phyloP scores from a whole-genome alignment of 2,329 filamentous ascomycete genomes.

The Catunica adiposa region DNA sequence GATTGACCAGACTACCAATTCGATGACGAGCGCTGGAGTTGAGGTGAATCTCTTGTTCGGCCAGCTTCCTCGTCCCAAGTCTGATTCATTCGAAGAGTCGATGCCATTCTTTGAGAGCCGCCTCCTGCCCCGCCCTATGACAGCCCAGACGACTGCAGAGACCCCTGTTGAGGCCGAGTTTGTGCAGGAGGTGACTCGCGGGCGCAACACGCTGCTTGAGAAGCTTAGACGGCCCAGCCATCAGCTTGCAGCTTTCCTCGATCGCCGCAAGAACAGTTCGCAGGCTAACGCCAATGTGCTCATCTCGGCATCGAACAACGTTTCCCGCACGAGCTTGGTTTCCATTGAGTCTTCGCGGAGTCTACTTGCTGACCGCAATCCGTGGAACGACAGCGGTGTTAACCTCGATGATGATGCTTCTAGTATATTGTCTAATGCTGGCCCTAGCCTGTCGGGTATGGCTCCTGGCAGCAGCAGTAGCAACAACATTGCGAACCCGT shows the following conservation, averaged over 20 bases:
- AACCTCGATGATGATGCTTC: slow-evolving; percentile 64
- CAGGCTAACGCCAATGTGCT: slow-evolving; percentile 63
- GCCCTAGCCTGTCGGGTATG: slow-evolving; percentile 1
- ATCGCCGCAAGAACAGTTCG: slow-evolving; percentile 84
- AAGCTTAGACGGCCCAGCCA: slow-evolving; percentile 88
- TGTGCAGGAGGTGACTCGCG: slow-evolving; percentile 60
- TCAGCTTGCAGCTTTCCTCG: slow-evolving; percentile 90
- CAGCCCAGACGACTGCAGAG: slow-evolving; percentile 32
- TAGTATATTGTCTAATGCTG: slow-evolving; percentile 12
- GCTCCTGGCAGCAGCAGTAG: slow-evolving; percentile 13
- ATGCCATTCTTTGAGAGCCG: slow-evolving; percentile 95
- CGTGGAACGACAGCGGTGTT: slow-evolving; percentile 95
- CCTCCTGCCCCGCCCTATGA: slow-evolving; percentile 74
- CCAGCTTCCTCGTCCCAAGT: slow-evolving; percentile 93
- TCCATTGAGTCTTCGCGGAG: slow-evolving; percentile 92
- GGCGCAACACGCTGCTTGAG: slow-evolving; percentile 74
- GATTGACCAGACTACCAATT: slow-evolving; percentile 79
- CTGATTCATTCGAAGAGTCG: slow-evolving; percentile 94
- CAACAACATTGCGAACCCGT: slow-evolving; percentile 29
- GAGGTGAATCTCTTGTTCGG: slow-evolving; percentile 78
- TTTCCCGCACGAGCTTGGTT: slow-evolving; percentile 87
- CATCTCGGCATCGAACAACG: slow-evolving; percentile 83
- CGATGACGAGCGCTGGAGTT: slow-evolving; percentile 76
- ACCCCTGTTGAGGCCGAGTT: slow-evolving; percentile 77
- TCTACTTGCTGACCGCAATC: slow-evolving; percentile 79